These are phyloP conservation scores for Arthrobotrys sphaeroides DNA, from an alignment of 2,329 filamentous ascomycete genomes.

Conservation along the genomic window DNA sequence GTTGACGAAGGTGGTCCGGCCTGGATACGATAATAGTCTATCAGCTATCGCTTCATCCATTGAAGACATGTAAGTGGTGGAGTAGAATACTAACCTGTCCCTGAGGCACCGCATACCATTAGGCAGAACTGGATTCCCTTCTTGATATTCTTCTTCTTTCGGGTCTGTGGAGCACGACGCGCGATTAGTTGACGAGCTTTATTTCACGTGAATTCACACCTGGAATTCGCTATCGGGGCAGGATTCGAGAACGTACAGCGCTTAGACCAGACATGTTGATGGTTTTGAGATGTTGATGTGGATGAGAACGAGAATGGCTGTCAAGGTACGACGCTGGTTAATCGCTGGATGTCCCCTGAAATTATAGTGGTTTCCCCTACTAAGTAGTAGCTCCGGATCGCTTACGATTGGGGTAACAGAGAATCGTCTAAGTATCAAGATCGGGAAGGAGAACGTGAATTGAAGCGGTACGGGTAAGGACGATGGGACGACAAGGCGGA, in stretches of 20 bases:
- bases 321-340: constrained; percentile 27
- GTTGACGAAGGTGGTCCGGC: constrained; percentile 98
- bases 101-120: constrained; percentile 99
- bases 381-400: constrained; percentile 24
- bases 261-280: constrained; percentile 51
- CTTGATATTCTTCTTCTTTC: constrained; percentile 99
- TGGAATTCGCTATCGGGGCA: constrained; percentile 56
- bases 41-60: constrained; percentile 31
- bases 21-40: constrained; percentile 63
- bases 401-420: constrained; percentile 48
- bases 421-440: constrained; percentile 32
- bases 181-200: constrained; percentile 56
- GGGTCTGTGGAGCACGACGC: constrained; percentile 77
- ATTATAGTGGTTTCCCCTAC: constrained; percentile 33
- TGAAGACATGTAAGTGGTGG: constrained; percentile 5
- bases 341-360: constrained; percentile 52
- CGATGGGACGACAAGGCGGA: constrained; percentile 11
- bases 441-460: constrained; percentile 54
- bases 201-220: constrained; percentile 55
- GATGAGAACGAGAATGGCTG: constrained; percentile 25
- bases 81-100: constrained; percentile 76
- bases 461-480: constrained; percentile 19
- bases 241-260: constrained; percentile 57
- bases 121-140: constrained; percentile 99
- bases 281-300: constrained; percentile 31